Evolutionary conservation across 345 rosid species (phyloP).

Genomic region (Gynandropsis gynandra): DNA sequence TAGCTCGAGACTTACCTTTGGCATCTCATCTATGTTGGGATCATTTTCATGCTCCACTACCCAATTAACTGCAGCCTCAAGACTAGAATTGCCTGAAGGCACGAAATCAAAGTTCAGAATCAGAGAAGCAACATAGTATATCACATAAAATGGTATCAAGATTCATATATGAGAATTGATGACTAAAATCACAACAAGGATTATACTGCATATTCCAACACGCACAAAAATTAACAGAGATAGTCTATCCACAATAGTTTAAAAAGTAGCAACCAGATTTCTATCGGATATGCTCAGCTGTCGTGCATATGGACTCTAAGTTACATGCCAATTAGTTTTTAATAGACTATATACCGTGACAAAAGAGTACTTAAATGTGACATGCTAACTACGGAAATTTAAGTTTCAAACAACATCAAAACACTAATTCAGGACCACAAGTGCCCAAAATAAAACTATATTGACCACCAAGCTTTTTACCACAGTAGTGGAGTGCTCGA

Average conservation of each 20-base stretch:
- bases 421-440: too few relatives aligned
- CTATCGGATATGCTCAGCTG: neutral
- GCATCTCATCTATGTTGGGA: conserved; percentile 82
- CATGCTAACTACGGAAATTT: neutral
- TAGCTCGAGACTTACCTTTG: conserved; percentile 46
- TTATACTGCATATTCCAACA: too few relatives aligned
- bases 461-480: conserved; percentile 16
- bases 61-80: conserved; percentile 97
- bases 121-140: conserved; percentile 9
- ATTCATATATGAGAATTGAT: conserved; percentile 2
- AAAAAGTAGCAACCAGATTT: neutral
- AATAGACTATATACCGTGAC: neutral
- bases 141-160: conserved; percentile 5
- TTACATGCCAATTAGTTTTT: conserved; percentile 1
- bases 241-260: neutral
- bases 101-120: conserved; percentile 11
- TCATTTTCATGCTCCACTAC: conserved; percentile 95
- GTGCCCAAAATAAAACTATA: too few relatives aligned
- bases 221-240: too few relatives aligned
- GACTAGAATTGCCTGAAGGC: conserved; percentile 60
- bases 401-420: too few relatives aligned
- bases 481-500: conserved; percentile 91
- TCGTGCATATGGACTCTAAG: neutral
- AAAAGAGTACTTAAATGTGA: conserved; percentile 2
- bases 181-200: conserved; percentile 6